A percentile compares a stretch with the other conserved stretches of the same genome.
These are phyloP conservation scores for Linnemannia elongata DNA, from an alignment of 192 early-diverging fungal genomes.

Conservation along the genomic window DNA sequence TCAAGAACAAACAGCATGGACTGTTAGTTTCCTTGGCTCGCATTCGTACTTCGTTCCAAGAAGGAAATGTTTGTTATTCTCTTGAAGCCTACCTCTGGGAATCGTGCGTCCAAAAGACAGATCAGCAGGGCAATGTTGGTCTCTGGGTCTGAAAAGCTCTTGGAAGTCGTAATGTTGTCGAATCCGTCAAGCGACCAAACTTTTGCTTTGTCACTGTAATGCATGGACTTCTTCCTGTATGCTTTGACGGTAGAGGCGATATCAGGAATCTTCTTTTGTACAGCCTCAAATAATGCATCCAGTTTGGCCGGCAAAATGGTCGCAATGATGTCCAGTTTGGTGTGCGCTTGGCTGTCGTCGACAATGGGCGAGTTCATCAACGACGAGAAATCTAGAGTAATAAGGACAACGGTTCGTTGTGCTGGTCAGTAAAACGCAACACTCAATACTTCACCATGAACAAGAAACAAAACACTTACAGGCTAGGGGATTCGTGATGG, in stretches of 20 bases:
- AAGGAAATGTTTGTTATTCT: neutral
- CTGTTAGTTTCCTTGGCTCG: neutral
- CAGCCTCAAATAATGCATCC: slow-evolving; percentile 33
- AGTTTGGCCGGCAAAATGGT: slow-evolving; percentile 25
- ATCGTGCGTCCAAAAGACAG: slow-evolving; percentile 16
- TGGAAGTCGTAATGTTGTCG: slow-evolving; percentile 7
- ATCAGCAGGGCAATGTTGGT: slow-evolving; percentile 26
- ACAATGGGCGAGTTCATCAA: slow-evolving; percentile 36
- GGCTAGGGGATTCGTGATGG: slow-evolving; percentile 4
- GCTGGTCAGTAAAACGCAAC: neutral
- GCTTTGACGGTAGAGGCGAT: slow-evolving; percentile 9
- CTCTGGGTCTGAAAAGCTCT: slow-evolving; percentile 15
- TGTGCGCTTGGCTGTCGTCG: slow-evolving; percentile 30
- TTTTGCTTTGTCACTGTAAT: neutral
- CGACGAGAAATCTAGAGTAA: slow-evolving; percentile 20
- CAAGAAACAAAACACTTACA: slow-evolving; percentile 5
- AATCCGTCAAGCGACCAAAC: slow-evolving; percentile 9
- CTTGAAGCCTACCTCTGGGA: slow-evolving; percentile 23
- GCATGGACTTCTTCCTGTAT: slow-evolving; percentile 8
- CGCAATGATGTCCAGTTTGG: slow-evolving; percentile 27
- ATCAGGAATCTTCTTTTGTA: slow-evolving; percentile 7
- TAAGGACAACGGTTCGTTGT: neutral
- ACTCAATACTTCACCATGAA: neutral
- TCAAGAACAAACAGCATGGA: neutral
- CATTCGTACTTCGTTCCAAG: too few species aligned